These are phyloP conservation scores for Chenopodium quinoa DNA, from an alignment of 148 eudicot genomes.

Conservation along the genomic window DNA sequence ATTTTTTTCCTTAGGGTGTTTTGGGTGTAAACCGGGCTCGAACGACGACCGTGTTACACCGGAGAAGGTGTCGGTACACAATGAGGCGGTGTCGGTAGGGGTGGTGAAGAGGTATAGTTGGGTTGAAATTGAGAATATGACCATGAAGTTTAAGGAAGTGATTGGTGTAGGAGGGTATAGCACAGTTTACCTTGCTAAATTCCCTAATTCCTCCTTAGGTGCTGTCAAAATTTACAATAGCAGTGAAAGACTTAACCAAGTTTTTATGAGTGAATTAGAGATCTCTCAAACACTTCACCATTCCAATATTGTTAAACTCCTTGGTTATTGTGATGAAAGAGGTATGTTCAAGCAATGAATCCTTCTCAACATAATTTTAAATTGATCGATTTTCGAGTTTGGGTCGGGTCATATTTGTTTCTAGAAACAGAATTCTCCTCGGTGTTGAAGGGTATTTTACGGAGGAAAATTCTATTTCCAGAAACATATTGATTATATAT, in stretches of 20 bases:
- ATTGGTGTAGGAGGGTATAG: constrained; percentile 83
- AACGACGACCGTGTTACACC: constrained; percentile 24
- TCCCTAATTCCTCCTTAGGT: constrained; percentile 39
- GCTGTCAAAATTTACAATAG: constrained; percentile 60
- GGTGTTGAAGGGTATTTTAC: no score
- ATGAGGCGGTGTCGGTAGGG: neutral
- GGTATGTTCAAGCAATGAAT: constrained; percentile 34
- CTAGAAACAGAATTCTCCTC: no score
- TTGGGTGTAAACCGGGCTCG: constrained; percentile 10
- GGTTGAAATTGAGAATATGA: constrained; percentile 46
- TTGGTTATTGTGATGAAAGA: constrained; percentile 65
- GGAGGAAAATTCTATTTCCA: no score
- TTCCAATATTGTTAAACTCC: constrained; percentile 54
- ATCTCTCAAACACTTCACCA: constrained; percentile 50
- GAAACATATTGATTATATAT: no score
- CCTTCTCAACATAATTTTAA: neutral
- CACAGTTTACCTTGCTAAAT: constrained; percentile 63
- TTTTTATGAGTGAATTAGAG: constrained; percentile 62
- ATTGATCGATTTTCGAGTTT: neutral
- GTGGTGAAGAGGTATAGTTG: constrained; percentile 51
- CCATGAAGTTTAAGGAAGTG: constrained; percentile 41
- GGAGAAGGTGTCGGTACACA: constrained; percentile 7
- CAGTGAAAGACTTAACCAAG: constrained; percentile 52
- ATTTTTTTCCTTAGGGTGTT: constrained; percentile 26
- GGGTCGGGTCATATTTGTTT: neutral